Conservation (phyloP, 129 eudicot species). For the Logfia minima region DNA sequence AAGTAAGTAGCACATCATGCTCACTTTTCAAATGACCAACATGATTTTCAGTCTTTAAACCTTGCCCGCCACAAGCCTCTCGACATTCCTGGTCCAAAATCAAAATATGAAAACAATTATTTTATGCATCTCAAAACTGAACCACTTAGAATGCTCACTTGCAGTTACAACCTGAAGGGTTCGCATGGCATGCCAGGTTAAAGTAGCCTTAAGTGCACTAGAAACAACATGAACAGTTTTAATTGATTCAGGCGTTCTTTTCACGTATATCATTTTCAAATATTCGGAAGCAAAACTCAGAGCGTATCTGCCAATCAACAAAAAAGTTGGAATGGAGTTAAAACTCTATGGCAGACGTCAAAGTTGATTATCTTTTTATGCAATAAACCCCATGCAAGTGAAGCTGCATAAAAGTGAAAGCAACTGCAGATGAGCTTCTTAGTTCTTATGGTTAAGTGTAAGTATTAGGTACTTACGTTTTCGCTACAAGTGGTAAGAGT, state of each 20-base stretch:
- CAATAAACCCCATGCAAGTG: too few relatives aligned
- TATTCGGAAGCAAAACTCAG: constrained; percentile 77
- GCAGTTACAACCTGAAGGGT: constrained; percentile 71
- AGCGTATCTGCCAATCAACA: constrained; percentile 61
- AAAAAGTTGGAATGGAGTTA: not conserved
- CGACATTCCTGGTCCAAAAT: constrained; percentile 64
- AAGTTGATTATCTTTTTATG: too few relatives aligned
- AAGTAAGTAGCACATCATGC: constrained; percentile 79
- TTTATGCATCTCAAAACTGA: not conserved
- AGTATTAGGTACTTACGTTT: constrained; percentile 52
- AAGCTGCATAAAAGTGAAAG: too few relatives aligned
- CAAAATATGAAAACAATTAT: not conserved
- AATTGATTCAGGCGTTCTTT: constrained; percentile 61
- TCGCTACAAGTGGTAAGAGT: constrained; percentile 83
- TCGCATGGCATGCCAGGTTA: constrained; percentile 85
- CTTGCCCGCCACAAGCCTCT: constrained; percentile 93
- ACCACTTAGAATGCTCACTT: not conserved
- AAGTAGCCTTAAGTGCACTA: constrained; percentile 78
- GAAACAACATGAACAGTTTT: constrained; percentile 80
- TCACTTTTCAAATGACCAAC: constrained; percentile 87
- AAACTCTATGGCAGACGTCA: not conserved
- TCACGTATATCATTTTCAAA: constrained; percentile 62
- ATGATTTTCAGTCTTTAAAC: constrained; percentile 71
- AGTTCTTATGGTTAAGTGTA: not conserved
- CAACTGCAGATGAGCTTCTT: too few relatives aligned